Base-by-base conservation (phyloP, 495 filamentous ascomycete genomes). In the Talaromyces liani region DNA sequence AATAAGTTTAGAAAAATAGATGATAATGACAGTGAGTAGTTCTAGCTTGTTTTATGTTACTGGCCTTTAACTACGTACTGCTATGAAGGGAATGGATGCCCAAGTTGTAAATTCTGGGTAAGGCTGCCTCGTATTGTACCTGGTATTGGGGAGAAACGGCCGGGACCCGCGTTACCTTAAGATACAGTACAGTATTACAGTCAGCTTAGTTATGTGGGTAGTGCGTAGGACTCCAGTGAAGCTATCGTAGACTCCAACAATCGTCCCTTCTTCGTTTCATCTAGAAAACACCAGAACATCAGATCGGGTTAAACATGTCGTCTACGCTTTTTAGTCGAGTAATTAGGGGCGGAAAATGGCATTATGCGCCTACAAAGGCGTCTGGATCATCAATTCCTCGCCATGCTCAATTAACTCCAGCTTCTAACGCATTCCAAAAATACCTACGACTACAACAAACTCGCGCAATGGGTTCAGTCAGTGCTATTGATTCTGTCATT, bases 401-500 rank as follows among this genome's bases (percentile, higher is more conserved):
- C 25, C 54, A n/a, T 60, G n/a, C 57, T 12, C 29, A 41, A 3
- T 7, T 57, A 31, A 27, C 16, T 20, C 10, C 16, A 41, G 34
- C n/a, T 34, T 20, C 31, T 14, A 60, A 20, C 4, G 34, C 57
- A 41, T 41, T 60, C 5, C 57, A 60, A n/a, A 20, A 24, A 60
- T 25, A 60, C 31, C 3, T 41, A 20, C 20, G 18, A 36, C 29
- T 25, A 22, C 20, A 22, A 41, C 57, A 60, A 36, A 60, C 20
- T 24, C 66, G 67, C 45, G 65, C 59, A 41, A 63, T 69, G 49
- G 68, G 74, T 33, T 74, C 73, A 7, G 75, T 82, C 61, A 78
- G 75, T 61, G 78, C 79, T 0, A 77, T 84, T 61, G 80, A 82
- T 64, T 83, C 80, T 3, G 66, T 73, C 31, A 76, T 83, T 41